Evolutionary conservation across 2,329 filamentous ascomycete species (phyloP), one percentile per base, ranked within the genome.

Genomic region (Trichophyton rubrum): DNA sequence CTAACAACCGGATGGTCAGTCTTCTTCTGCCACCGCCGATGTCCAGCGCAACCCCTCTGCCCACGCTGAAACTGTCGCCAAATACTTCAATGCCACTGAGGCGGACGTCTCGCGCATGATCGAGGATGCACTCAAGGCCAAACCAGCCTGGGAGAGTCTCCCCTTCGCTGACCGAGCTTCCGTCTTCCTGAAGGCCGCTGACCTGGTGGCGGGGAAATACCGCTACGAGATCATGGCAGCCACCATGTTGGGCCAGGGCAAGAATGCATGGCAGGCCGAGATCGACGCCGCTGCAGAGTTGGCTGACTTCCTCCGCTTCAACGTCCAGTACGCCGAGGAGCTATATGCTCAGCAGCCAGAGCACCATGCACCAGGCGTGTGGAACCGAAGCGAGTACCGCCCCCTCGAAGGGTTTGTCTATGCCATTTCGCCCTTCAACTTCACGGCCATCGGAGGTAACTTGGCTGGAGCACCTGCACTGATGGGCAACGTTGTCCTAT

Each of bases 231-330:
- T 99, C 68, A 95, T 97, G 88, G 92, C 93, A 6, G 85, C 90
- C 51, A 96, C 93, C 13, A 96, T 97, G 84, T 80, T 96, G 35
- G 93, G 92, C 63, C 92, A 99, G 77, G 92, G 93, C 69, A 97
- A 97, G 83, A 97, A 96, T 73, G 90, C 89, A 56, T 97, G 90
- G 90, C 92, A 99, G 76, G 92, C 93, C n/a, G 92, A 99, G 80
- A 97, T 97, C 65, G 92, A 97, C 74, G 83, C 91, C 43, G 92
- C 92, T 17, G 92, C 92, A 7, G 93, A 99, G 80, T 77, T 95
- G 67, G 87, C 84, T 67, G 92, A 99, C 73, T 97, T 97, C 76
- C 79, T 30, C 27, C 27, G 27, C 51, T 96, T 96, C 79, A 93
- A 93, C 71, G 92, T 96, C 59, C 85, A 91, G 73, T 96, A 93